Conservation (phyloP, 1,284 basidiomycete genomes). For the Ganoderma resinaceum region DNA sequence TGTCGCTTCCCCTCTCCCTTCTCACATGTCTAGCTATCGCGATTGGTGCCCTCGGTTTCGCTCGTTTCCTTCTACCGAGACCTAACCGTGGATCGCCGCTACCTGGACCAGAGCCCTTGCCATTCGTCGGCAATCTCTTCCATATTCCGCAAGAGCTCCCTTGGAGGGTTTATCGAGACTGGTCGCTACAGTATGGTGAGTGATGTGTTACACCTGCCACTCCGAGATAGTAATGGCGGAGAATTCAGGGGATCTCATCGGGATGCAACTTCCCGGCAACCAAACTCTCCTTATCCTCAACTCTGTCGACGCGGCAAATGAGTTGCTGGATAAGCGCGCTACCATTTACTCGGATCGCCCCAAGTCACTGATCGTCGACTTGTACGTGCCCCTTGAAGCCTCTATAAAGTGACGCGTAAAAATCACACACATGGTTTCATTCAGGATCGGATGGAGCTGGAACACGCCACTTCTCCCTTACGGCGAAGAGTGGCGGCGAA, state of each 20-base stretch:
- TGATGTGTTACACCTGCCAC: background rate
- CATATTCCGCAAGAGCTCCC: slow-evolving; percentile 13
- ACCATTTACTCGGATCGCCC: slow-evolving; percentile 19
- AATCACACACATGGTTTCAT: background rate
- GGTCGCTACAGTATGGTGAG: slow-evolving; percentile 16
- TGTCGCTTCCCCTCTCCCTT: background rate
- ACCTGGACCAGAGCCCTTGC: slow-evolving; percentile 17
- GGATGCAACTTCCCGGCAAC: slow-evolving; percentile 12
- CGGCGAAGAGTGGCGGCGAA: slow-evolving; percentile 18
- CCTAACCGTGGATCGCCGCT: background rate
- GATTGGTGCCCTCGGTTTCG: background rate
- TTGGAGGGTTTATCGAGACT: slow-evolving; percentile 19
- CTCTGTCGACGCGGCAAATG: slow-evolving; percentile 12
- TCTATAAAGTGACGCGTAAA: background rate
- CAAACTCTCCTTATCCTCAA: slow-evolving; percentile 15
- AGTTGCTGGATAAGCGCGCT: slow-evolving; percentile 21
- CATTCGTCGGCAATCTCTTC: slow-evolving; percentile 15
- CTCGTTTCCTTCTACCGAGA: background rate
- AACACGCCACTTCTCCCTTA: slow-evolving; percentile 19
- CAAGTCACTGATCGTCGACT: slow-evolving; percentile 12
- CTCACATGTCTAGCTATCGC: background rate
- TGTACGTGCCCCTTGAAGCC: background rate
- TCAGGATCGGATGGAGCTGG: slow-evolving; percentile 21
- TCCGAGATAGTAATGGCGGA: too few species aligned
- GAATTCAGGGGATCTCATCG: slow-evolving; percentile 10